Evolutionary conservation across 495 filamentous ascomycete species (phyloP), one percentile per base, ranked within the genome.

Genomic region (Astrocystis sublimbata): DNA sequence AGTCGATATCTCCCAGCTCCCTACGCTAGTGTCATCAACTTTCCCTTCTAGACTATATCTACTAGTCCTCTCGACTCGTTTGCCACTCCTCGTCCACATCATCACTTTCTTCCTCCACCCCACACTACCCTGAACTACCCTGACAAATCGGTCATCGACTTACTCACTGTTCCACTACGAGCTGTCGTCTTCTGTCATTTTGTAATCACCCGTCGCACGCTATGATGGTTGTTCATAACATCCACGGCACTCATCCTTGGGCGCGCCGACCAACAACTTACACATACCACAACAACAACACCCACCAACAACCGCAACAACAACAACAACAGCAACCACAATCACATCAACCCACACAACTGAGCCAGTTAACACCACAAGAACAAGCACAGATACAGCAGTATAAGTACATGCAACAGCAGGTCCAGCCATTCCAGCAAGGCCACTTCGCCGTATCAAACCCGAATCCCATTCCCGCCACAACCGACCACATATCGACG

Each of bases 401-500:
- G 30, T 52, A 26, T 26, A 21, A 62, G 72, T 56, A 28, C 9
- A 12, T 43, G 59, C 60, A 41, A 36, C 47, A 64, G 53, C 55
- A 59, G 36, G 26, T 53, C 54, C 43, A 74, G 69, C 60, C 33
- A 4, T 30, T 43, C 9, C 35, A 35, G 13, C 54, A 53, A 45
- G 47, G 49, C 10, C 47, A 33, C n/a, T 36, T 61, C 4, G 58
- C 58, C 36, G 23, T 36, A 12, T 43, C 58, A n/a, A 24, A 21
- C 58, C 63, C 47, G 12, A 35, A 36, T 53, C 35, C 38, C 19
- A 60, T 65, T 15, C 74, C 78, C 62, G 72, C 78, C n/a, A 71
- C 76, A 35, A 67, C 79, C 53, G 75, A 79, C 56, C 76, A 69
- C 65, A 64, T 75, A 26, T 68, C 73, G 15, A 65, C 68, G 19